Evolutionary conservation across 78 protist species (phyloP).

Genomic region (Dictyostelium capitatum): DNA sequence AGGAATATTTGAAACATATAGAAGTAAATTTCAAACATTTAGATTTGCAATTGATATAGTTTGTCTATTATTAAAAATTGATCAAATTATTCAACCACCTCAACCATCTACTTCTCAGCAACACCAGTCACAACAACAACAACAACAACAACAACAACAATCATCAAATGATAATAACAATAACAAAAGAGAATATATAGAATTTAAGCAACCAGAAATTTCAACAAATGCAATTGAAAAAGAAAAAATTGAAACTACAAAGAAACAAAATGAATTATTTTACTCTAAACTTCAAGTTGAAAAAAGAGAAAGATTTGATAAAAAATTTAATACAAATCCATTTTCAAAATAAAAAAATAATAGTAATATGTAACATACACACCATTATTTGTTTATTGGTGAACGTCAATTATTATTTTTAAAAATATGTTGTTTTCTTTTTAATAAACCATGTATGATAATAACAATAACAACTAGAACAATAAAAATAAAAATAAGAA

Average conservation of each 20-base stretch:
- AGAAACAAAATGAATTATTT: constrained; percentile 60
- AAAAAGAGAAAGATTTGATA: constrained; percentile 49
- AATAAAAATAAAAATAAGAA: too few species aligned
- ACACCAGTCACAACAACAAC: not conserved
- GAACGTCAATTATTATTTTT: too few species aligned
- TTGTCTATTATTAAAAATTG: constrained; percentile 62
- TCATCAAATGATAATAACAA: not conserved
- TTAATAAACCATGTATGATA: too few species aligned
- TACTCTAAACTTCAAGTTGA: constrained; percentile 41
- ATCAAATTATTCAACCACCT: constrained; percentile 52
- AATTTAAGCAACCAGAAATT: constrained; percentile 42
- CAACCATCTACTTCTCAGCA: not conserved
- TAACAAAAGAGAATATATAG: constrained; percentile 28
- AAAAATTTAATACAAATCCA: constrained; percentile 5
- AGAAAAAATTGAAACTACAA: not conserved
- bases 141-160: not conserved
- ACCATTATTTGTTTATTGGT: too few species aligned
- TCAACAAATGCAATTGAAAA: not conserved
- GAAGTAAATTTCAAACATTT: constrained; percentile 31
- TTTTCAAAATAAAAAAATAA: not conserved
- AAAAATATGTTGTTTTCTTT: too few species aligned
- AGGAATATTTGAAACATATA: constrained; percentile 44
- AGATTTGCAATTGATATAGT: constrained; percentile 45
- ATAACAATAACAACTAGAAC: too few species aligned
- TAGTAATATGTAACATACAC: too few species aligned